These are phyloP conservation scores for Heteromeles arbutifolia DNA, from an alignment of 306 rosid genomes.

Conservation along the genomic window DNA sequence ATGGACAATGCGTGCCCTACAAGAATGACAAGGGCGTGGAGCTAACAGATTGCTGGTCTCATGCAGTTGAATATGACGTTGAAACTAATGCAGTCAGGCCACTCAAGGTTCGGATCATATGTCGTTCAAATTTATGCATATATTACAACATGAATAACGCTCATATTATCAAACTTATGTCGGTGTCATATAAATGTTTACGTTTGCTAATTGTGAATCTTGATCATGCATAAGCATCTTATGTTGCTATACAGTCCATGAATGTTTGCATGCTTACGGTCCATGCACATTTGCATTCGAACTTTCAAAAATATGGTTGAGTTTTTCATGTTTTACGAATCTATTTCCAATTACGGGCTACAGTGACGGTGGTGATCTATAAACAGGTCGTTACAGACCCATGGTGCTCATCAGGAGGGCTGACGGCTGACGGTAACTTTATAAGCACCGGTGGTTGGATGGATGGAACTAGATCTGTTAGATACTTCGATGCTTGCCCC, in stretches of 20 bases:
- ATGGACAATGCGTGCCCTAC: constrained; percentile 43
- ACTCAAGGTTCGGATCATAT: constrained; percentile 42
- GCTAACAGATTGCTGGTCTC: constrained; percentile 58
- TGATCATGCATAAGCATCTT: not conserved
- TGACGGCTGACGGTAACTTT: constrained; percentile 51
- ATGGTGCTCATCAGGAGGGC: constrained; percentile 96
- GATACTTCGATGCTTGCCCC: constrained; percentile 39
- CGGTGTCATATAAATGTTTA: no score
- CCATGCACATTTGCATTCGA: no score
- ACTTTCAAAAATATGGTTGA: no score
- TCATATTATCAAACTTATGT: no score
- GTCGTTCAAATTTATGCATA: not conserved
- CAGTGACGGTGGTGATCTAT: not conserved
- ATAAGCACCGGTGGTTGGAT: constrained; percentile 64
- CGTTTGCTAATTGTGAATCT: not conserved
- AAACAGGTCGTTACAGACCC: constrained; percentile 50
- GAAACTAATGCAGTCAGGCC: constrained; percentile 45
- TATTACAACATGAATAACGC: not conserved
- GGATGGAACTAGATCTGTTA: constrained; percentile 36
- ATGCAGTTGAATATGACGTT: constrained; percentile 50
- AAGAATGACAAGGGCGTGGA: not conserved
- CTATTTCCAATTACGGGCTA: not conserved
- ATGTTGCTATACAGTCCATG: not conserved
- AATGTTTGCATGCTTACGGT: no score
- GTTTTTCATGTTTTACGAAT: not conserved